These are phyloP conservation scores for Fusarium ambrosium DNA, from an alignment of 2,329 filamentous ascomycete species.

Conservation along the genomic window DNA sequence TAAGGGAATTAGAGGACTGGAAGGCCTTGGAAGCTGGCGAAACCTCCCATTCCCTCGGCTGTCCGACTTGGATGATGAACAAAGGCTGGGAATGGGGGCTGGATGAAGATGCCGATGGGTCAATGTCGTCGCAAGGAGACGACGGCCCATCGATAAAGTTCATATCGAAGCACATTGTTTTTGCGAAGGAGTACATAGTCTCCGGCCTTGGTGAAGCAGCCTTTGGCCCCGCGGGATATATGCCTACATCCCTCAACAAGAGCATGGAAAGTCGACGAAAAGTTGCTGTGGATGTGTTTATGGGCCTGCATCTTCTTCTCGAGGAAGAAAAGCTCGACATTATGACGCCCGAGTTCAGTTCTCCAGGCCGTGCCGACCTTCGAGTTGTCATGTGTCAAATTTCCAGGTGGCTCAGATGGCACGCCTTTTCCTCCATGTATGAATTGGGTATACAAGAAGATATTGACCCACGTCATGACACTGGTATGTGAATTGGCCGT, in stretches of 20 bases:
- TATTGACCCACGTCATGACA: conserved; percentile 54
- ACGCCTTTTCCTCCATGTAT: conserved; percentile 62
- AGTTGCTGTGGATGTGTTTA: conserved; percentile 75
- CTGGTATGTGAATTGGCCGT: conserved; percentile 50
- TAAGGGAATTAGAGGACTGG: conserved; percentile 60
- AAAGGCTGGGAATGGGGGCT: conserved; percentile 80
- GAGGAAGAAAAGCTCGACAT: conserved; percentile 90
- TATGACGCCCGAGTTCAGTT: conserved; percentile 59
- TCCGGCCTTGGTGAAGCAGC: conserved; percentile 70
- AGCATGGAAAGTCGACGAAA: conserved; percentile 70
- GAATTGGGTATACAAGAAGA: conserved; percentile 67
- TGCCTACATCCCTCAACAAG: conserved; percentile 71
- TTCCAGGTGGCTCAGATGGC: conserved; percentile 84
- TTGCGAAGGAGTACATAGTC: conserved; percentile 75
- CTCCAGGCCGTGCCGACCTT: conserved; percentile 65
- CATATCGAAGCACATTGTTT: conserved; percentile 64
- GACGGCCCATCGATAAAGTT: conserved; percentile 54
- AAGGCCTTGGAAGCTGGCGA: conserved; percentile 62
- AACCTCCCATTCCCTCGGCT: conserved; percentile 62
- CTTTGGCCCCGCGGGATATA: conserved; percentile 68
- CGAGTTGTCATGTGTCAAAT: conserved; percentile 85
- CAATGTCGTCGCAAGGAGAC: conserved; percentile 44
- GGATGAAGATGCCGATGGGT: conserved; percentile 63
- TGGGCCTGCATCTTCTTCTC: conserved; percentile 86
- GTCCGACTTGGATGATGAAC: conserved; percentile 71